A percentile compares a stretch with the other conserved stretches of the same genome.
These are phyloP conservation scores for Cyberlindnera mississippiensis DNA, from an alignment of 805 yeast species.

Conservation along the genomic window DNA sequence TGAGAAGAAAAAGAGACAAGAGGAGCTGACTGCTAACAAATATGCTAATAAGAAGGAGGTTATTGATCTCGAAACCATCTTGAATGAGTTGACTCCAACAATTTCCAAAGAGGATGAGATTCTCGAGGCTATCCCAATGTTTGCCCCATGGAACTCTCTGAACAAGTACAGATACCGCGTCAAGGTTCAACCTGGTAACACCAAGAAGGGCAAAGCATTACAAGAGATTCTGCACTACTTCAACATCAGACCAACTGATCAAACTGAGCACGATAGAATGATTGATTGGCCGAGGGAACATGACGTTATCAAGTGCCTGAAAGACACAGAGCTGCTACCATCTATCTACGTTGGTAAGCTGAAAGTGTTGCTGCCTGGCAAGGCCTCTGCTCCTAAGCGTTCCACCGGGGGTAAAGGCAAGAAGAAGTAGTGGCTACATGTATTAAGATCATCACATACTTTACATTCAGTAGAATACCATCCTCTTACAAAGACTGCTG, in stretches of 20 bases:
- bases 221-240: slow-evolving; percentile 63
- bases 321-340: slow-evolving; percentile 64
- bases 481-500: slow-evolving; percentile 41
- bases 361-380: slow-evolving; percentile 57
- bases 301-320: slow-evolving; percentile 49
- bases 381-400: slow-evolving; percentile 27
- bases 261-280: slow-evolving; percentile 40
- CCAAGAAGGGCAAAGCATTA: slow-evolving; percentile 85
- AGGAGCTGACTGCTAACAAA: slow-evolving; percentile 33
- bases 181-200: slow-evolving; percentile 71
- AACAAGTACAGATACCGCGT: slow-evolving; percentile 74
- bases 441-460: too few species aligned
- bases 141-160: slow-evolving; percentile 90
- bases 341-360: slow-evolving; percentile 69
- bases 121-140: slow-evolving; percentile 70
- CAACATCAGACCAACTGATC: slow-evolving; percentile 44
- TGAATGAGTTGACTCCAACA: slow-evolving; percentile 31
- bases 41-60: slow-evolving; percentile 36
- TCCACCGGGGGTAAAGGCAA: slow-evolving; percentile 9
- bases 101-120: slow-evolving; percentile 44
- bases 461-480: too few species aligned
- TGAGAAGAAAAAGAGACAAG: slow-evolving; percentile 35
- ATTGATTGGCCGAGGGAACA: slow-evolving; percentile 71
- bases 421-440: slow-evolving; percentile 4
- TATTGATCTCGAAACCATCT: slow-evolving; percentile 42